phyloP scores from a whole-genome alignment of 805 yeast species.

The Yamadazyma takamatsuzukensis region DNA sequence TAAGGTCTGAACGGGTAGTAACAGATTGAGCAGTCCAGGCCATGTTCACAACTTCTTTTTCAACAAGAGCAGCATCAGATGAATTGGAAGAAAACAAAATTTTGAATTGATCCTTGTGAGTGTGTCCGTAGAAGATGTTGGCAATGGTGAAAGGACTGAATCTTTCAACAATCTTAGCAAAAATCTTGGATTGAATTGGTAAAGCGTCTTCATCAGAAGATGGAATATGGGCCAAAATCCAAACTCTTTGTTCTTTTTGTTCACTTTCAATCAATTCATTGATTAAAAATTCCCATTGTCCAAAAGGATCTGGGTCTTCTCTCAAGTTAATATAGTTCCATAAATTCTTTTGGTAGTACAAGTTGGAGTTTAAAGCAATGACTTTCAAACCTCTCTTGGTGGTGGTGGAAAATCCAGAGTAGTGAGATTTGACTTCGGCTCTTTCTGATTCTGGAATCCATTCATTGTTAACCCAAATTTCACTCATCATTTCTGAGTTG shows the following conservation, averaged over 20 bases:
- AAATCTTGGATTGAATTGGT: conserved; percentile 57
- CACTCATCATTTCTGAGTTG: conserved; percentile 35
- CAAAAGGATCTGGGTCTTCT: conserved; percentile 57
- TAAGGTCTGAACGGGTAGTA: conserved; percentile 55
- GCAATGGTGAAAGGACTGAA: conserved; percentile 69
- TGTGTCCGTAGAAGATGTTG: conserved; percentile 67
- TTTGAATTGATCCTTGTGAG: conserved; percentile 66
- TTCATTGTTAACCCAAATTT: conserved; percentile 33
- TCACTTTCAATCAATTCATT: conserved; percentile 63
- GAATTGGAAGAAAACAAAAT: conserved; percentile 51
- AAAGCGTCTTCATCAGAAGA: conserved; percentile 50
- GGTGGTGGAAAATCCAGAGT: conserved; percentile 57
- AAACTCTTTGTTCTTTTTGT: conserved; percentile 55
- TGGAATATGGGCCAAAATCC: conserved; percentile 73
- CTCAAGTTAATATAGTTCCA: conserved; percentile 48
- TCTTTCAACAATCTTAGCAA: conserved; percentile 57
- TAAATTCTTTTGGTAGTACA: conserved; percentile 60
- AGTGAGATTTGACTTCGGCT: conserved; percentile 40
- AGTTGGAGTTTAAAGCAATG: conserved; percentile 62
- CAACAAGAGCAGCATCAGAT: conserved; percentile 33
- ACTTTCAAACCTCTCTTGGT: conserved; percentile 57
- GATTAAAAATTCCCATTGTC: conserved; percentile 57
- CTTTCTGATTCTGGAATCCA: conserved; percentile 29
- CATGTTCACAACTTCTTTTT: conserved; percentile 46
- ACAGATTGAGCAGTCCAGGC: conserved; percentile 68